Evolutionary conservation across 164 flowering plant genomes (phyloP).

Genomic region (Liriodendron chinense): DNA sequence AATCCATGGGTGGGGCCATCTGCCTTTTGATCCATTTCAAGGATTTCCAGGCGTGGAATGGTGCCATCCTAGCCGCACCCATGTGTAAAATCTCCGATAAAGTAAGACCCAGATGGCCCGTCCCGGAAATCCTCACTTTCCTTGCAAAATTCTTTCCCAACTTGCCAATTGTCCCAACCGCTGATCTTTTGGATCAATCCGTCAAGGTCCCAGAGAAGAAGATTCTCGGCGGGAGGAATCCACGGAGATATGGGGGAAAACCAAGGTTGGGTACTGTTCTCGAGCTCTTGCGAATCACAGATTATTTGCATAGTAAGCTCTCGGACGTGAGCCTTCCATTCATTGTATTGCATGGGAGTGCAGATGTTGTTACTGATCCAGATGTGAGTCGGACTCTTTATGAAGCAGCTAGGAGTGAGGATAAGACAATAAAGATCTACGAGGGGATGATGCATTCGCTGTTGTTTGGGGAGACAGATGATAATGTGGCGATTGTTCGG

Average conservation of each 20-base stretch:
- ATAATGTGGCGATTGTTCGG: constrained; percentile 61
- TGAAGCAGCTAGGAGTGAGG: constrained; percentile 58
- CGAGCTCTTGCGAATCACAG: constrained; percentile 71
- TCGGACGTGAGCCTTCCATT: constrained; percentile 65
- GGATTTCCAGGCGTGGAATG: constrained; percentile 30
- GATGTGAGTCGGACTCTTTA: constrained; percentile 63
- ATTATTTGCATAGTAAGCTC: constrained; percentile 36
- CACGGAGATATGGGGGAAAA: constrained; percentile 61
- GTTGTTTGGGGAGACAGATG: constrained; percentile 82
- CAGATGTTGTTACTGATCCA: constrained; percentile 83
- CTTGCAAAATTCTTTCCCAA: constrained; percentile 63
- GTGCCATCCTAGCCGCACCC: constrained; percentile 76
- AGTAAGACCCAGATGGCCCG: constrained; percentile 80
- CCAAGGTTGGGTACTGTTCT: constrained; percentile 79
- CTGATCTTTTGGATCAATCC: constrained; percentile 62
- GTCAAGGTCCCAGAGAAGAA: constrained; percentile 69
- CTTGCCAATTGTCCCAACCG: constrained; percentile 67
- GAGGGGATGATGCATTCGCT: constrained; percentile 91
- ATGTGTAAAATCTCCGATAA: constrained; percentile 86
- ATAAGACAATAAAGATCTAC: constrained; percentile 67
- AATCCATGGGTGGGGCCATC: constrained; percentile 94
- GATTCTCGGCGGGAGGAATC: constrained; percentile 53
- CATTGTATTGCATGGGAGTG: constrained; percentile 77
- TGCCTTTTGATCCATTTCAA: constrained; percentile 59
- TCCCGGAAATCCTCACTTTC: constrained; percentile 51